Evolutionary conservation across 2,329 filamentous ascomycete genomes (phyloP).

Genomic region (Paramyrothecium roridum): DNA sequence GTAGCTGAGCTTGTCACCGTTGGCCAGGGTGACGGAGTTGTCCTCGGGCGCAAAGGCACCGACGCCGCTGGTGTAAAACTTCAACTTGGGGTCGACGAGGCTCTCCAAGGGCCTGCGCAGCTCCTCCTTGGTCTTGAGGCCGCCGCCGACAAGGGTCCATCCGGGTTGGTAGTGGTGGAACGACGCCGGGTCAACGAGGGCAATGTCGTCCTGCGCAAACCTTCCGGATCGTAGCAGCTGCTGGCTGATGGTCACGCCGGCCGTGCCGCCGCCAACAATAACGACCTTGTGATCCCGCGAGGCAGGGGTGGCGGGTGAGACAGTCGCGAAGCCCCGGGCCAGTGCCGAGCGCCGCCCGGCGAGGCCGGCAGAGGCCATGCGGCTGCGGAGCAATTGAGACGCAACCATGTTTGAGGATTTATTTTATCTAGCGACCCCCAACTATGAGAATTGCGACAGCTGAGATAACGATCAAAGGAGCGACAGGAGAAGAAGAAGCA

Average conservation of each 20-base stretch:
- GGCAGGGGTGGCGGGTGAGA: constrained; percentile 26
- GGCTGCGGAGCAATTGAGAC: not conserved
- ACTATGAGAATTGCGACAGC: not conserved
- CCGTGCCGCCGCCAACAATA: constrained; percentile 64
- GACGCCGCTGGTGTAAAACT: constrained; percentile 55
- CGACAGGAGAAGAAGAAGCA: not conserved
- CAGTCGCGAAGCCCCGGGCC: constrained; percentile 8
- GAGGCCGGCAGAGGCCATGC: not conserved
- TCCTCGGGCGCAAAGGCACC: constrained; percentile 49
- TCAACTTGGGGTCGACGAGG: constrained; percentile 57
- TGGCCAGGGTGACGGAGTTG: constrained; percentile 52
- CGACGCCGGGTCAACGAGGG: constrained; percentile 58
- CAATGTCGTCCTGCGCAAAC: constrained; percentile 58
- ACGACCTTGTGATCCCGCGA: constrained; percentile 57
- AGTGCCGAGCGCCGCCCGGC: not conserved
- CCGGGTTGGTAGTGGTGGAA: constrained; percentile 69
- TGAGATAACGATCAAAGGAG: not conserved
- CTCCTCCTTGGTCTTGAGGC: constrained; percentile 60
- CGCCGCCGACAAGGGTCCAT: constrained; percentile 67
- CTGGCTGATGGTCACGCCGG: constrained; percentile 63
- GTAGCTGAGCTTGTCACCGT: constrained; percentile 55
- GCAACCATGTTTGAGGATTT: not conserved
- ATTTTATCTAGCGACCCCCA: not conserved
- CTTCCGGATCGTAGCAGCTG: constrained; percentile 60
- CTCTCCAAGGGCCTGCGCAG: constrained; percentile 46